A percentile compares a stretch with the other conserved stretches of the same genome.
These are phyloP conservation scores for Opeltia flavorubescens DNA, from an alignment of 495 filamentous ascomycete species.

Conservation along the genomic window DNA sequence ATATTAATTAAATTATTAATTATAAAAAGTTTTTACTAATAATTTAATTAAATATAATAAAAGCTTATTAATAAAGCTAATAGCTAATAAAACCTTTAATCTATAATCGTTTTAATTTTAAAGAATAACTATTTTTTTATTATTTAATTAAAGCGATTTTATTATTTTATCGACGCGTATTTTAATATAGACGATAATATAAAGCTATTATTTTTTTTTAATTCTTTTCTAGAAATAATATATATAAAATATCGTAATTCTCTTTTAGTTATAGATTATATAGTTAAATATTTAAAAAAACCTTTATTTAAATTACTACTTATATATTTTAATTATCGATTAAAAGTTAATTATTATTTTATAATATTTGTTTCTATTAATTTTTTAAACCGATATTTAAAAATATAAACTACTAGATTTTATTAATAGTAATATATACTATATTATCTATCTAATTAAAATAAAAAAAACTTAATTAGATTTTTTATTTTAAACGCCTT, in stretches of 20 bases:
- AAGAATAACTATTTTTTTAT: neutral
- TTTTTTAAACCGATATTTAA: neutral
- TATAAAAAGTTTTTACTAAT: neutral
- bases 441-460: too few species aligned
- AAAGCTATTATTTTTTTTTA: neutral
- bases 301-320: neutral
- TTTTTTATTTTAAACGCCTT: too few species aligned
- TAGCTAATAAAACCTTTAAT: too few species aligned
- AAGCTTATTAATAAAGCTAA: too few species aligned
- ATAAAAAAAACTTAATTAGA: too few species aligned
- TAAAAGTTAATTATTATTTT: neutral
- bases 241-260: neutral
- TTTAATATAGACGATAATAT: neutral
- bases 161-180: neutral
- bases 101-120: neutral
- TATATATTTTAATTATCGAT: neutral
- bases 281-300: too few species aligned
- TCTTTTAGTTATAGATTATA: neutral
- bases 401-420: too few species aligned
- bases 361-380: neutral
- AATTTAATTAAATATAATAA: neutral
- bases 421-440: too few species aligned
- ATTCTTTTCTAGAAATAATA: neutral
- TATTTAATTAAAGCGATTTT: neutral
- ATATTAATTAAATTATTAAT: neutral